Conservation (phyloP, 225 moss, liverwort and hornwort genomes). For the Neckera pumila region DNA sequence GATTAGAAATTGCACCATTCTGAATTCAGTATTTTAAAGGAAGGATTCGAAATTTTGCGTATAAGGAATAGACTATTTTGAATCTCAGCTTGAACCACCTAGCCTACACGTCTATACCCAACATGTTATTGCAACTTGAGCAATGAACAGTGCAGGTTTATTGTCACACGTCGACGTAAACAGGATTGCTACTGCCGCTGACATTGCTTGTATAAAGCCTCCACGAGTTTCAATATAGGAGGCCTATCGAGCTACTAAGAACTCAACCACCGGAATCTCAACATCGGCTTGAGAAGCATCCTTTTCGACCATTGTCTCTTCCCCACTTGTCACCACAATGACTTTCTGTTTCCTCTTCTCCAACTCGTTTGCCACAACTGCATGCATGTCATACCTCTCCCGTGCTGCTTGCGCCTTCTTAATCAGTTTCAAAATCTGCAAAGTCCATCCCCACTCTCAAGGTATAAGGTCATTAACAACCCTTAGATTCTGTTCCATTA, state of each 20-base stretch:
- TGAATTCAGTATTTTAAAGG: background rate
- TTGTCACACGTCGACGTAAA: background rate
- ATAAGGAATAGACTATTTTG: background rate
- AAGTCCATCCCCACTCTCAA: background rate
- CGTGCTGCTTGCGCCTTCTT: constrained; percentile 78
- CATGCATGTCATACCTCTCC: constrained; percentile 65
- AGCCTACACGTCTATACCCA: background rate
- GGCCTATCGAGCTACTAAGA: constrained; percentile 45
- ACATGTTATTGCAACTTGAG: background rate
- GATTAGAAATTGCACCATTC: too few species aligned
- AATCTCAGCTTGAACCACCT: background rate
- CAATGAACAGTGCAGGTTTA: background rate
- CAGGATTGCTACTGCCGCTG: background rate
- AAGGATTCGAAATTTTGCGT: background rate
- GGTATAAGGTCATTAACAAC: background rate
- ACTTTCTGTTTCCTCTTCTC: constrained; percentile 88
- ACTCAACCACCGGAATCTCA: constrained; percentile 59
- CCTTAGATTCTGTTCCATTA: background rate
- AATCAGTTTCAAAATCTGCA: constrained; percentile 94
- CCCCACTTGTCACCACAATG: constrained; percentile 58
- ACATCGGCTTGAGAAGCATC: constrained; percentile 48
- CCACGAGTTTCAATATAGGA: constrained; percentile 34
- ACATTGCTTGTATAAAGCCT: background rate
- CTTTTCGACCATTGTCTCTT: constrained; percentile 59
- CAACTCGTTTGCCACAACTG: constrained; percentile 93